A percentile compares a stretch with the other conserved stretches of the same genome.
Evolutionary conservation across 2,329 filamentous ascomycete genomes (phyloP).

Genomic region (Magnaporthiopsis poae): DNA sequence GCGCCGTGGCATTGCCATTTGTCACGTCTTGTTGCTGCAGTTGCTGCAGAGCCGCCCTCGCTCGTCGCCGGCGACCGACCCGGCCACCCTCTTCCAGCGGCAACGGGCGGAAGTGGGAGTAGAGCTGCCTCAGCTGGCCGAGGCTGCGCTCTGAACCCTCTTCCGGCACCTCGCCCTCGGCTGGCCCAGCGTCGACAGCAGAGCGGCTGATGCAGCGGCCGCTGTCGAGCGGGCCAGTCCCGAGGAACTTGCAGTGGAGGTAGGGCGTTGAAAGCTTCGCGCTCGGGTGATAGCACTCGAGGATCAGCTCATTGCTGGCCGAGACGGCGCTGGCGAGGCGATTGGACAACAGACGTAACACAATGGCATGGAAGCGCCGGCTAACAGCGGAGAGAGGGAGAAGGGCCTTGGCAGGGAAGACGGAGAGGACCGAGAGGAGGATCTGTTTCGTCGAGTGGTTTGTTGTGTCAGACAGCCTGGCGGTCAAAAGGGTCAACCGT

Average conservation of each 20-base stretch:
- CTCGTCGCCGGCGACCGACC: conserved; percentile 31
- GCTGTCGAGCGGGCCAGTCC: conserved; percentile 48
- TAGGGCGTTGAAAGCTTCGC: conserved; percentile 59
- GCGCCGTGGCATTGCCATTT: conserved; percentile 9
- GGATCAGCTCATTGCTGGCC: conserved; percentile 55
- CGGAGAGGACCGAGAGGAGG: conserved; percentile 21
- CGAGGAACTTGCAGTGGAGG: conserved; percentile 55
- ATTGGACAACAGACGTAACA: conserved; percentile 20
- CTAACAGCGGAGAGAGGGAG: conserved; percentile 19
- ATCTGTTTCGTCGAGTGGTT: conserved; percentile 16
- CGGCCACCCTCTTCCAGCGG: conserved; percentile 42
- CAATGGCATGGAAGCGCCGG: conserved; percentile 21
- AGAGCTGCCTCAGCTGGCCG: conserved; percentile 44
- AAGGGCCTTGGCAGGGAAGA: conserved; percentile 20
- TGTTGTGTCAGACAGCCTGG: not conserved
- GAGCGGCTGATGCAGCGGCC: conserved; percentile 27
- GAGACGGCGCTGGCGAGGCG: conserved; percentile 35
- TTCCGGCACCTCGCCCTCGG: not conserved
- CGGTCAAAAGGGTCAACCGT: not conserved
- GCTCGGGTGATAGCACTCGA: conserved; percentile 70
- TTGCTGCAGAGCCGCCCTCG: conserved; percentile 7
- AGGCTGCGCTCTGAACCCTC: conserved; percentile 15
- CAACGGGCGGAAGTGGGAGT: conserved; percentile 61
- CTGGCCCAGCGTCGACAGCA: conserved; percentile 16
- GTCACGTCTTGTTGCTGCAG: conserved; percentile 12